Conservation (phyloP, 2,329 filamentous ascomycete genomes). For the Fusarium coffeatum region DNA sequence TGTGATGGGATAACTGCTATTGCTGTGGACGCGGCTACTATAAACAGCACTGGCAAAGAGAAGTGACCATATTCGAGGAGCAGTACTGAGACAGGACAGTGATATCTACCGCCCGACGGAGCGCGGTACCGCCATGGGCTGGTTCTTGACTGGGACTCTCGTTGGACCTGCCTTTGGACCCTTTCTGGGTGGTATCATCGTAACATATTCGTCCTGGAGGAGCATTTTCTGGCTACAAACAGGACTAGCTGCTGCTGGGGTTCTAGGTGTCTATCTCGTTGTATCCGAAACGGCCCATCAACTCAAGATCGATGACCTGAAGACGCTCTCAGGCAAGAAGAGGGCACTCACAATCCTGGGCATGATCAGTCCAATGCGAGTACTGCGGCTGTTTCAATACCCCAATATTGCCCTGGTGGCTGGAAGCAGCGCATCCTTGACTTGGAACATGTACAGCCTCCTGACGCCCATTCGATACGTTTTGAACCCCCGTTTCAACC, state of each 20-base stretch:
- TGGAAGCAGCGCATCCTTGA: conserved; percentile 70
- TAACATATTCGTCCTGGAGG: conserved; percentile 78
- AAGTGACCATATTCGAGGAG: neutral
- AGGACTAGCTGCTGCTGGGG: conserved; percentile 70
- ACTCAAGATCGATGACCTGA: conserved; percentile 70
- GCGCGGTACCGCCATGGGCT: conserved; percentile 77
- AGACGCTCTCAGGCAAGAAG: conserved; percentile 60
- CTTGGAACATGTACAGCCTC: conserved; percentile 78
- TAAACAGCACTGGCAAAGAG: neutral
- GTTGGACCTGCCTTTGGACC: conserved; percentile 78
- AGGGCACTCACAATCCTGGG: conserved; percentile 67
- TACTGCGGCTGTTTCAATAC: conserved; percentile 73
- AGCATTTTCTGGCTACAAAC: conserved; percentile 83
- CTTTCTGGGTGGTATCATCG: conserved; percentile 80
- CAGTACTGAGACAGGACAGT: conserved; percentile 45
- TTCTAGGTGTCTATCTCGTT: conserved; percentile 70
- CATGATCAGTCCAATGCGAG: conserved; percentile 75
- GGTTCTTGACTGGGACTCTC: conserved; percentile 77
- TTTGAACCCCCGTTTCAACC: conserved; percentile 77
- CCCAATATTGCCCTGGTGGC: conserved; percentile 73
- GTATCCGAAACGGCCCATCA: conserved; percentile 79
- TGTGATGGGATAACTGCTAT: neutral
- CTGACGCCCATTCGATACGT: conserved; percentile 77
- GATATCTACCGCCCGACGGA: conserved; percentile 74
- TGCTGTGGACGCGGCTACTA: neutral